A percentile compares a stretch with the other conserved stretches of the same genome.
These are phyloP conservation scores for Cystobasidium onofrii DNA, from an alignment of 768 basidiomycete species.

Conservation along the genomic window DNA sequence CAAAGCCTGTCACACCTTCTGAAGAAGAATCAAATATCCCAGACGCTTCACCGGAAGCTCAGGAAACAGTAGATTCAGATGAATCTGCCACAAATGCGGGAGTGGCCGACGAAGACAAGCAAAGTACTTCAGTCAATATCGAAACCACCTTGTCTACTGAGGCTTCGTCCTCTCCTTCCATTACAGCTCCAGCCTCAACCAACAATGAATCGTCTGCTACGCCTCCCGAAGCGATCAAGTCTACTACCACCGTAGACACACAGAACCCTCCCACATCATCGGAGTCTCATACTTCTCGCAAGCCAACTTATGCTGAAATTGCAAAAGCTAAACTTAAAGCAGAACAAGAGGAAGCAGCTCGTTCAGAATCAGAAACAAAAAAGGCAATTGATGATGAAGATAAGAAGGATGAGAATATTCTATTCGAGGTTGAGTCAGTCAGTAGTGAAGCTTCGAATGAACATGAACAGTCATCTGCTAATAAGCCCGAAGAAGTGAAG, in stretches of 20 bases:
- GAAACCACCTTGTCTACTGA: neutral
- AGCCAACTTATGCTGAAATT: neutral
- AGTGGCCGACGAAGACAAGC: neutral
- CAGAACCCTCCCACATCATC: too few relatives aligned
- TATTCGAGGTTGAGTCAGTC: slow-evolving; percentile 2
- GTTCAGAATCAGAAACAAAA: neutral
- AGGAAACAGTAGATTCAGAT: neutral
- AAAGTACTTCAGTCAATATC: neutral
- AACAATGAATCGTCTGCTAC: neutral
- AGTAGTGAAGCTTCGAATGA: neutral
- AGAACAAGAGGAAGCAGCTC: neutral
- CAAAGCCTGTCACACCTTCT: neutral
- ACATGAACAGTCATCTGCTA: too few relatives aligned
- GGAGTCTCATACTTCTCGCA: neutral
- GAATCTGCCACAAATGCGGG: neutral
- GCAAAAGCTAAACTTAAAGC: neutral
- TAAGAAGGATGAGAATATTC: neutral
- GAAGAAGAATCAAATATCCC: neutral
- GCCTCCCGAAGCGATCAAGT: too few relatives aligned
- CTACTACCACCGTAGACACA: too few relatives aligned
- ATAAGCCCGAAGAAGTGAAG: neutral
- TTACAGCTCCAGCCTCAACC: neutral
- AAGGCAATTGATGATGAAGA: neutral
- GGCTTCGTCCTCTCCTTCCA: neutral
- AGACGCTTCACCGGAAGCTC: neutral